Evolutionary conservation across 2,329 filamentous ascomycete species (phyloP).

Genomic region (Macrophomina pseudophaseolina): DNA sequence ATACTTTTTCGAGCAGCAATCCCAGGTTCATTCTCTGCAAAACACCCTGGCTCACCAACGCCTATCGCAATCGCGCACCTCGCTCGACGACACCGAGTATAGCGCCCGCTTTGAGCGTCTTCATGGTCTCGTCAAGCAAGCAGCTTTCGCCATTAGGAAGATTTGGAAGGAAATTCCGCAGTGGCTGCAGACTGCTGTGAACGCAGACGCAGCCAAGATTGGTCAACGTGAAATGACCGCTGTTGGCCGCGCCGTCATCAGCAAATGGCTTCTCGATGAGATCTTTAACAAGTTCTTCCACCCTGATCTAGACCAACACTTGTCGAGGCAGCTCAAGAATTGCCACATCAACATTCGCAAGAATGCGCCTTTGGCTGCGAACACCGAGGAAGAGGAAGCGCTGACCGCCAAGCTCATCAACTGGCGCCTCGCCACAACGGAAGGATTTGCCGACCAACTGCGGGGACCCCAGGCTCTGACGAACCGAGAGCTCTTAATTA

Average conservation of each 20-base stretch:
- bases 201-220: conserved; percentile 80
- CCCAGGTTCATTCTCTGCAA: conserved; percentile 90
- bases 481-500: conserved; percentile 64
- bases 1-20: conserved; percentile 91
- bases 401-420: conserved; percentile 84
- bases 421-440: conserved; percentile 92
- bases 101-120: conserved; percentile 84
- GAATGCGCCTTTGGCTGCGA: conserved; percentile 73
- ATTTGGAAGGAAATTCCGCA: conserved; percentile 82
- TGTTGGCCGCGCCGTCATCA: conserved; percentile 85
- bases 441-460: conserved; percentile 79
- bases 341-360: conserved; percentile 88
- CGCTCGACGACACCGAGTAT: conserved; percentile 95
- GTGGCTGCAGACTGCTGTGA: conserved; percentile 82
- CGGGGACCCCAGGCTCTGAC: conserved; percentile 68
- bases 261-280: conserved; percentile 87
- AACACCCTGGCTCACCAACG: conserved; percentile 97
- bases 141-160: conserved; percentile 95
- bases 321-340: conserved; percentile 80
- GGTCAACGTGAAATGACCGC: conserved; percentile 99
- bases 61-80: conserved; percentile 90
- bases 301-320: conserved; percentile 75
- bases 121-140: conserved; percentile 91
- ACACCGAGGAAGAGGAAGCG: conserved; percentile 87
- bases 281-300: conserved; percentile 94